Percentiles rank a stretch among this genome's conserved stretches.
Evolutionary conservation across 2,329 filamentous ascomycete species (phyloP).

Genomic region (Apiospora marii): DNA sequence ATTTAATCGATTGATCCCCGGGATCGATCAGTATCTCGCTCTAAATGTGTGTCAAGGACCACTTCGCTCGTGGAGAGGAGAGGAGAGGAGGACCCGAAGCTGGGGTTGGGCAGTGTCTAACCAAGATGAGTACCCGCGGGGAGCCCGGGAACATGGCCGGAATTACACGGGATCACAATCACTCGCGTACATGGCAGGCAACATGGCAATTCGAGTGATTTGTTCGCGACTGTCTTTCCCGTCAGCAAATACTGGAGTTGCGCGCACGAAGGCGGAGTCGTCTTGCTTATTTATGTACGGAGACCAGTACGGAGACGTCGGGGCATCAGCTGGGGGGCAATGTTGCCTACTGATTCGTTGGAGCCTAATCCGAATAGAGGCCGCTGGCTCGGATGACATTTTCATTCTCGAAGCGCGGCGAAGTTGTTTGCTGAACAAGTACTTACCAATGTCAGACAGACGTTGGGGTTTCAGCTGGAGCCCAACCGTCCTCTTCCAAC

Average conservation of each 20-base stretch:
- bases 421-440: neutral
- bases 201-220: neutral
- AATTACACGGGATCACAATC: conserved; percentile 1
- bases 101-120: neutral
- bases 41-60: neutral
- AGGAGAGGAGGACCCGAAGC: neutral
- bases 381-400: neutral
- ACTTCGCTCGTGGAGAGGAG: neutral
- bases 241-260: conserved; percentile 10
- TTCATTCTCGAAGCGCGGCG: neutral
- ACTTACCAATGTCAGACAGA: neutral
- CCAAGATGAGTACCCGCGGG: neutral
- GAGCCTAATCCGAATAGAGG: neutral
- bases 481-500: neutral
- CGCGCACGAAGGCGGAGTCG: neutral
- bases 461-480: neutral
- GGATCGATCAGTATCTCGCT: neutral
- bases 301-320: neutral
- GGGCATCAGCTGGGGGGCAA: neutral
- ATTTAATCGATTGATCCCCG: neutral
- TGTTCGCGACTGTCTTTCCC: neutral
- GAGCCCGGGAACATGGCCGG: neutral
- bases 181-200: neutral
- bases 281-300: neutral
- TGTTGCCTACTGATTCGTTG: conserved; percentile 1